Evolutionary conservation across 2,329 filamentous ascomycete species (phyloP), one percentile per base, ranked within the genome.

Genomic region (Hypoxylon sp.): DNA sequence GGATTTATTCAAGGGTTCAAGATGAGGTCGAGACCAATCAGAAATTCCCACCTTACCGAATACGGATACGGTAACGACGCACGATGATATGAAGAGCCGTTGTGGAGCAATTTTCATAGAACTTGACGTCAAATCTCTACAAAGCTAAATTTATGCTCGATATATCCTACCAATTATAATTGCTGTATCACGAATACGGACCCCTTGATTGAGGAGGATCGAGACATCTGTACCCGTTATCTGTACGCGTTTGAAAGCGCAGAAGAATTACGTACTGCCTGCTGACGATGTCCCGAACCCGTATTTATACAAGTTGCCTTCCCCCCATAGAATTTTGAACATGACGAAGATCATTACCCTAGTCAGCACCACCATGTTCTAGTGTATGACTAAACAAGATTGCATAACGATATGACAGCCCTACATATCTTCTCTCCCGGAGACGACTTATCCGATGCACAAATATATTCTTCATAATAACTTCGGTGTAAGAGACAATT

Each of bases 21-120:
- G 21, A 53, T 30, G 30, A 53, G 55, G 52, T 49, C 32, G 17
- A 57, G 41, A 48, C 28, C 53, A 65, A 62, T 68, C 52, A 60
- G 7, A 48, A 13, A 23, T 55, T 52, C 4, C 34, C 14, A 5
- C 48, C 14, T n/a, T 52, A 25, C 57, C 64, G 67, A 70, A 65
- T 70, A 70, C 67, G 67, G 67, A 70, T 70, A 70, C 67, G 67
- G 19, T 43, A 58, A 66, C 46, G 63, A 66, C 51, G 49, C 43
- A 17, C 36, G 45, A 46, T 6, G 5, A 36, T 60, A 60, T 21
- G 55, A 28, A 30, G 53, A 46, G 46, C 63, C 52, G 66, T 50
- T 58, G 63, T 57, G 55, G 28, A 45, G 43, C 21, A 34, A 9
- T 3, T 43, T 34, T 56, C 63, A 56, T 57, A 38, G 23, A 50